Conservation (phyloP, 2,329 filamentous ascomycete genomes). For the Lachnellula suecica region DNA sequence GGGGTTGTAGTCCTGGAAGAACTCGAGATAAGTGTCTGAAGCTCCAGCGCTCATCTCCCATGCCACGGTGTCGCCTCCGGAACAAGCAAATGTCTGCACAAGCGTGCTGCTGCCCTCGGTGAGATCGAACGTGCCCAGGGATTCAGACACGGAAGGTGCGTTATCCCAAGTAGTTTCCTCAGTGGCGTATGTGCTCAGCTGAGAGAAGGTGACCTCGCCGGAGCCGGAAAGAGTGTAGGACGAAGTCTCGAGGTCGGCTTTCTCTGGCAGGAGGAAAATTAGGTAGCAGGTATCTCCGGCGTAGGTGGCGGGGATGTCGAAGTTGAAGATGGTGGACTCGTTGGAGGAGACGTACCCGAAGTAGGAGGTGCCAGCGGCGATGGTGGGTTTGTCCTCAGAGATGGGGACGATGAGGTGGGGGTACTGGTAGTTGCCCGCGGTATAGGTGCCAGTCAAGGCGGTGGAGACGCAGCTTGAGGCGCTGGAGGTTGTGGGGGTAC, state of each 20-base stretch:
- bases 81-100: conserved; percentile 53
- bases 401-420: conserved; percentile 40
- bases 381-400: conserved; percentile 42
- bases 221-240: conserved; percentile 53
- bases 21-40: conserved; percentile 52
- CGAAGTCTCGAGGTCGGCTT: conserved; percentile 58
- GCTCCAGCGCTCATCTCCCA: conserved; percentile 52
- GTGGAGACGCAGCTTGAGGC: conserved; percentile 14
- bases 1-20: conserved; percentile 64
- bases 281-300: conserved; percentile 60
- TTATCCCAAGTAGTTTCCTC: conserved; percentile 53
- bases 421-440: conserved; percentile 47
- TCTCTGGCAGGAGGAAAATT: conserved; percentile 62
- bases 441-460: conserved; percentile 35
- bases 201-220: conserved; percentile 50
- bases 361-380: conserved; percentile 40
- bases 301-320: conserved; percentile 57
- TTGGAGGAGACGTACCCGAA: conserved; percentile 53
- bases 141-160: conserved; percentile 43
- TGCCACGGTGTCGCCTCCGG: conserved; percentile 48
- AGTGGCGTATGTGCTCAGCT: conserved; percentile 44
- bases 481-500: background rate
- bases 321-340: conserved; percentile 64
- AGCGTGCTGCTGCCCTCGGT: conserved; percentile 53
- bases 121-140: conserved; percentile 45